phyloP scores from a whole-genome alignment of 2,329 filamentous ascomycete genomes.

The Penicillium glabrum region DNA sequence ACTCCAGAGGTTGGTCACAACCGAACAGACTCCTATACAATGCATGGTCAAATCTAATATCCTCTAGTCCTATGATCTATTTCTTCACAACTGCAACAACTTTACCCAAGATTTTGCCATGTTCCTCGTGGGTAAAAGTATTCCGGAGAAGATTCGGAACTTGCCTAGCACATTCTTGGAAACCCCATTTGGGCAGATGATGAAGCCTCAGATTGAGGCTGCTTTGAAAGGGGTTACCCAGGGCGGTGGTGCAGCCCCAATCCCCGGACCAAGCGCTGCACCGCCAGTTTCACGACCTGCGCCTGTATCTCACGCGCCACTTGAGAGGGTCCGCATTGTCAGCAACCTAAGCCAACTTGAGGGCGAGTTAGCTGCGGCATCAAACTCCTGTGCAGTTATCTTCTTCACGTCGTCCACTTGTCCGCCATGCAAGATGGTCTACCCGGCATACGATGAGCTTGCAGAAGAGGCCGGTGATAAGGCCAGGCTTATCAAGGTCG shows the following conservation, averaged over 20 bases:
- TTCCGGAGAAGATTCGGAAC: conserved; percentile 81
- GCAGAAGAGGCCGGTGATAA: conserved; percentile 70
- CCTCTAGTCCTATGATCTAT: conserved; percentile 79
- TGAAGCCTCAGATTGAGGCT: conserved; percentile 71
- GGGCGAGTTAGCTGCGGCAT: conserved; percentile 58
- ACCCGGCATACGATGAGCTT: conserved; percentile 77
- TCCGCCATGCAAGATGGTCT: conserved; percentile 77
- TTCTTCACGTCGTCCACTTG: conserved; percentile 94
- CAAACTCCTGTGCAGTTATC: conserved; percentile 70
- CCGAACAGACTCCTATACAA: neutral
- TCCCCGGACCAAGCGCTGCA: conserved; percentile 17
- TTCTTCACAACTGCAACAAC: conserved; percentile 94
- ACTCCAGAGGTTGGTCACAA: conserved; percentile 64
- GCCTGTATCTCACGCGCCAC: conserved; percentile 11
- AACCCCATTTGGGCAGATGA: conserved; percentile 84
- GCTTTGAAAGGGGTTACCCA: conserved; percentile 64
- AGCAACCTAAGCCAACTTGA: conserved; percentile 62
- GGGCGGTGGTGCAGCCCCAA: conserved; percentile 45
- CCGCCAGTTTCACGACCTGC: conserved; percentile 8
- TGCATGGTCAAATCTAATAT: conserved; percentile 8
- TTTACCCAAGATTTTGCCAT: conserved; percentile 91
- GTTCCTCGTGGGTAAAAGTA: conserved; percentile 84
- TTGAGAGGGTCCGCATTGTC: conserved; percentile 60
- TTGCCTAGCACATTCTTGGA: conserved; percentile 82
- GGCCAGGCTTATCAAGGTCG: conserved; percentile 76